Percentiles rank a stretch among this genome's conserved stretches.
Conservation (phyloP, 108 stramenopile genomes). For the Cyclotella kingstonii region DNA sequence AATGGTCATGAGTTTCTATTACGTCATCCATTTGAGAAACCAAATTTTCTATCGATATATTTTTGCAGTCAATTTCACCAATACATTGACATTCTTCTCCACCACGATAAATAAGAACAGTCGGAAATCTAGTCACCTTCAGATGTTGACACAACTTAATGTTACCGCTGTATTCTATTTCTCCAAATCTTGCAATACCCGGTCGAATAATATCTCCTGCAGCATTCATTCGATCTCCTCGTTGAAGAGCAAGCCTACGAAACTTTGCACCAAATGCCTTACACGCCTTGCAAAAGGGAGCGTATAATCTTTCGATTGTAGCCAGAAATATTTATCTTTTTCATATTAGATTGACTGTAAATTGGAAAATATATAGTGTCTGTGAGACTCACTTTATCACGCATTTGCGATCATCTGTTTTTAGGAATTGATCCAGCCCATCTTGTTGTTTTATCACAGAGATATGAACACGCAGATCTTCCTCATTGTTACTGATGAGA, state of each 20-base stretch:
- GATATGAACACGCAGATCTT: conserved; percentile 26
- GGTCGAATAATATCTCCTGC: conserved; percentile 22
- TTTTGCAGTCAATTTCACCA: conserved; percentile 32
- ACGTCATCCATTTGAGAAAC: conserved; percentile 20
- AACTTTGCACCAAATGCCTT: conserved; percentile 41
- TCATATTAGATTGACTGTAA: background rate
- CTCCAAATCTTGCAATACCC: conserved; percentile 57
- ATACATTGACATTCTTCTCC: conserved; percentile 9
- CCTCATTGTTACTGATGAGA: conserved; percentile 23
- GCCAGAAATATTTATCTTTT: background rate
- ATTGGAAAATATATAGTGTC: background rate
- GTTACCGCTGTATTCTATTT: conserved; percentile 65
- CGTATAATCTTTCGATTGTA: conserved; percentile 12
- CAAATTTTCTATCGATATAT: conserved; percentile 34
- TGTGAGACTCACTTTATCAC: conserved; percentile 24
- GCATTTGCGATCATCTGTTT: conserved; percentile 30
- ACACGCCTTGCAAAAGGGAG: conserved; percentile 43
- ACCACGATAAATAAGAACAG: conserved; percentile 48
- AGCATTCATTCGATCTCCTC: conserved; percentile 33
- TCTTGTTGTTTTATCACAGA: conserved; percentile 22
- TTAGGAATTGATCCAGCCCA: conserved; percentile 22
- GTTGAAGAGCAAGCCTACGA: conserved; percentile 27
- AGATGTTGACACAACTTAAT: conserved; percentile 48
- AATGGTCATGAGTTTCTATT: background rate
- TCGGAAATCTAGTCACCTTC: conserved; percentile 57